A percentile compares a stretch with the other conserved stretches of the same genome.
Evolutionary conservation across 2,329 filamentous ascomycete species (phyloP).

Genomic region (Neopestalotiopsis sp.): DNA sequence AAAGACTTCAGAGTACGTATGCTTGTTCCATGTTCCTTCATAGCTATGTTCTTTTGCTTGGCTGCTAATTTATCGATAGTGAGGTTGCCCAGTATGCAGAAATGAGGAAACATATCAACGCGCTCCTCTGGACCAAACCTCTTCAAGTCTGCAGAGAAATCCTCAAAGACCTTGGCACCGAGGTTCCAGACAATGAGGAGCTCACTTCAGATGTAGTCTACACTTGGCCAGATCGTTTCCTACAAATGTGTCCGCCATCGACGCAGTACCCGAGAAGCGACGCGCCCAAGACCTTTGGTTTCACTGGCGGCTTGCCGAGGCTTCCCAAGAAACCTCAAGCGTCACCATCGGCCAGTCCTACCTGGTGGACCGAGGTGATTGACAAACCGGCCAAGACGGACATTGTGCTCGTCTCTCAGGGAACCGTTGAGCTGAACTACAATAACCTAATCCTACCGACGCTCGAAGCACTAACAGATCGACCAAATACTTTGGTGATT

Average conservation of each 20-base stretch:
- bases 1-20: constrained; percentile 12
- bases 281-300: constrained; percentile 14
- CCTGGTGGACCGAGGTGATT: constrained; percentile 15
- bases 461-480: constrained; percentile 37
- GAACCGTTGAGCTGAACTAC: constrained; percentile 36
- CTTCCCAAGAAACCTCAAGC: not conserved
- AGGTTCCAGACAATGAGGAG: not conserved
- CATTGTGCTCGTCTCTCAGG: constrained; percentile 42
- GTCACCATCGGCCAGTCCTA: not conserved
- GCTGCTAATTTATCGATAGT: constrained; percentile 4
- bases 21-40: not conserved
- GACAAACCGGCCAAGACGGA: constrained; percentile 27
- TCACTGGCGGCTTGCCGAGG: constrained; percentile 6
- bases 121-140: not conserved
- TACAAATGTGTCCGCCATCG: constrained; percentile 18
- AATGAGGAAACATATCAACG: constrained; percentile 7
- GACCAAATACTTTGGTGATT: constrained; percentile 39
- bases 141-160: constrained; percentile 7
- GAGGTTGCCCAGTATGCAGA: constrained; percentile 17
- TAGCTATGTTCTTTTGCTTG: not conserved
- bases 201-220: constrained; percentile 5
- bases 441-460: constrained; percentile 40
- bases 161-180: constrained; percentile 4
- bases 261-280: constrained; percentile 18
- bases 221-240: constrained; percentile 17